A percentile compares a stretch with the other conserved stretches of the same genome.
These are phyloP conservation scores for Phaeosphaeriaceae sp. DNA, from an alignment of 2,329 filamentous ascomycete species.

Conservation along the genomic window DNA sequence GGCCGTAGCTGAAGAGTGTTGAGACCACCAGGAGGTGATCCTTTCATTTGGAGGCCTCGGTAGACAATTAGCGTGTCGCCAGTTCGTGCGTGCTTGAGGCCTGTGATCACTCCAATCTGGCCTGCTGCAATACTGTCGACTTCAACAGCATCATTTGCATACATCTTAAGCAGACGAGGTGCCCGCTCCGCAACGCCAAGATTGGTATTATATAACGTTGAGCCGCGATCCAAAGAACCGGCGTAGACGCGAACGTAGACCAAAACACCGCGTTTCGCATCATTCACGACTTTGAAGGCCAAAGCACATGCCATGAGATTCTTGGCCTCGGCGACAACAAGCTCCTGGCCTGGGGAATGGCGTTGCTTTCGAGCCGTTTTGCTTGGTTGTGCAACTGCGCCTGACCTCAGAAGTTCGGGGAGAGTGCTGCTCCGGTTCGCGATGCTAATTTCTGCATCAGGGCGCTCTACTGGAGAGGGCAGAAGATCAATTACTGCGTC, in stretches of 20 bases:
- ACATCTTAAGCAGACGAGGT: constrained; percentile 85
- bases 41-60: constrained; percentile 65
- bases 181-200: constrained; percentile 80
- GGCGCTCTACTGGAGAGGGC: constrained; percentile 80
- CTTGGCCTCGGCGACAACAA: constrained; percentile 49
- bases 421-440: constrained; percentile 64
- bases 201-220: constrained; percentile 85
- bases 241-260: constrained; percentile 94
- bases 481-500: constrained; percentile 89
- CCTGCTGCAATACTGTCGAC: constrained; percentile 81
- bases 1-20: constrained; percentile 82
- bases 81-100: constrained; percentile 88
- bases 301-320: constrained; percentile 74
- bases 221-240: constrained; percentile 76
- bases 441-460: constrained; percentile 78
- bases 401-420: constrained; percentile 51
- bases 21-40: constrained; percentile 71
- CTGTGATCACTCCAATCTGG: constrained; percentile 92
- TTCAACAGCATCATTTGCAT: constrained; percentile 85
- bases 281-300: constrained; percentile 93
- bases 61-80: constrained; percentile 90
- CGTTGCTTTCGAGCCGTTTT: constrained; percentile 23
- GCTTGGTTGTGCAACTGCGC: constrained; percentile 26
- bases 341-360: constrained; percentile 5
- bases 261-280: constrained; percentile 82